Evolutionary conservation across 768 basidiomycete genomes (phyloP).

Genomic region (Auriscalpium microsporum): DNA sequence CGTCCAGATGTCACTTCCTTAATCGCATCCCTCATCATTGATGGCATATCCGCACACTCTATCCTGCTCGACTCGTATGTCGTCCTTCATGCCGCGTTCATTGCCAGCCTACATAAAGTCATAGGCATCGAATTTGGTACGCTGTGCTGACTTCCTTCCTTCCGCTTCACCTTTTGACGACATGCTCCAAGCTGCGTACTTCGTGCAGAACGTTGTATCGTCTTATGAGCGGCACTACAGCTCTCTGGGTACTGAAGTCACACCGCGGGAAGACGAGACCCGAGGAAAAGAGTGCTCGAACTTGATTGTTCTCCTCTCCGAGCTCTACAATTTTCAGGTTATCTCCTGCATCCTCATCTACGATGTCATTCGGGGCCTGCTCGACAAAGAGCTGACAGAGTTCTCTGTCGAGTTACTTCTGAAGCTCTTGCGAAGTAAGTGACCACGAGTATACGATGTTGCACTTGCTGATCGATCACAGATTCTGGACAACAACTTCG

Average conservation of each 20-base stretch:
- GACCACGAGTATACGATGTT: background rate
- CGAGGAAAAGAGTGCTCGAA: constrained; percentile 86
- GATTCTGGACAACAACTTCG: constrained; percentile 90
- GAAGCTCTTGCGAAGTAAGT: constrained; percentile 73
- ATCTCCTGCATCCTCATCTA: constrained; percentile 84
- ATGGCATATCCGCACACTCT: constrained; percentile 72
- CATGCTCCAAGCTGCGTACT: constrained; percentile 57
- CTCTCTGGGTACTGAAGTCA: constrained; percentile 17
- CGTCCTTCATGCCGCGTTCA: constrained; percentile 77
- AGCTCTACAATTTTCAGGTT: constrained; percentile 95
- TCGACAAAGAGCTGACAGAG: constrained; percentile 60
- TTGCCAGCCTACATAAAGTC: constrained; percentile 72
- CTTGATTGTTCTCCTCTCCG: constrained; percentile 77
- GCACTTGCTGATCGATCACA: constrained; percentile 22
- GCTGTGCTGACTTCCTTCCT: constrained; percentile 14
- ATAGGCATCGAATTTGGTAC: constrained; percentile 85
- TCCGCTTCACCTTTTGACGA: background rate
- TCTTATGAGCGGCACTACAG: constrained; percentile 56
- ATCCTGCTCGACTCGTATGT: constrained; percentile 85
- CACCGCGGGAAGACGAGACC: constrained; percentile 22
- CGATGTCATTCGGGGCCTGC: constrained; percentile 74
- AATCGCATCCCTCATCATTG: constrained; percentile 66
- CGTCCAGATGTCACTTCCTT: constrained; percentile 64
- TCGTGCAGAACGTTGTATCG: constrained; percentile 64
- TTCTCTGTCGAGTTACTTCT: constrained; percentile 80